phyloP scores from a whole-genome alignment of 2,329 filamentous ascomycete species.

The Ophiostoma ulmi region DNA sequence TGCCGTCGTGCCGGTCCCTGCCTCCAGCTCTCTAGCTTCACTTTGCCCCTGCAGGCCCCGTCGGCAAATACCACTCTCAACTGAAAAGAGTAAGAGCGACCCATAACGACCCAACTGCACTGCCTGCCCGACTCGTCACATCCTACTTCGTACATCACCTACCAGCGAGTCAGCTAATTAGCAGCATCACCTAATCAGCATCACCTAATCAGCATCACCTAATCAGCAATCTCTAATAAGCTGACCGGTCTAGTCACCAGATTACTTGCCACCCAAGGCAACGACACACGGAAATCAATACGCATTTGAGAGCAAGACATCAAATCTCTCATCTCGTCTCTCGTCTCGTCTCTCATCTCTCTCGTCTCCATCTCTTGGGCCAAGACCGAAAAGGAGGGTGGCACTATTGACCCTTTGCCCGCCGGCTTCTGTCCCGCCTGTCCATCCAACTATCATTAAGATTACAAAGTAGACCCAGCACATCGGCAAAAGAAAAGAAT shows the following conservation, averaged over 20 bases:
- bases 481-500: not conserved
- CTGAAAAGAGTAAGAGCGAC: not conserved
- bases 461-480: not conserved
- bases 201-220: not conserved
- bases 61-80: not conserved
- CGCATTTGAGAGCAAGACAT: not conserved
- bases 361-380: not conserved
- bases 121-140: not conserved
- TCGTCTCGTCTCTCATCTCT: not conserved
- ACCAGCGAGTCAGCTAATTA: not conserved
- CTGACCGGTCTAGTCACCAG: not conserved
- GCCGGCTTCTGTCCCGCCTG: not conserved
- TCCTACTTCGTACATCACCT: not conserved
- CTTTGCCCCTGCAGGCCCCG: slow-evolving; percentile 12
- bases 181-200: not conserved
- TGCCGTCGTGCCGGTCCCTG: slow-evolving; percentile 9
- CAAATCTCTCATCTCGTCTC: not conserved
- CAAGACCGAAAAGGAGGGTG: slow-evolving; percentile 8
- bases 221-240: not conserved
- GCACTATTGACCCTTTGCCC: not conserved
- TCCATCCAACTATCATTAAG: slow-evolving; percentile 8
- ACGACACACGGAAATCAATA: slow-evolving; percentile 5
- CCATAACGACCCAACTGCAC: slow-evolving; percentile 13
- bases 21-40: slow-evolving; percentile 11
- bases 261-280: slow-evolving; percentile 7